These are phyloP conservation scores for Metschnikowia lachancei DNA, from an alignment of 805 yeast species.

Conservation along the genomic window DNA sequence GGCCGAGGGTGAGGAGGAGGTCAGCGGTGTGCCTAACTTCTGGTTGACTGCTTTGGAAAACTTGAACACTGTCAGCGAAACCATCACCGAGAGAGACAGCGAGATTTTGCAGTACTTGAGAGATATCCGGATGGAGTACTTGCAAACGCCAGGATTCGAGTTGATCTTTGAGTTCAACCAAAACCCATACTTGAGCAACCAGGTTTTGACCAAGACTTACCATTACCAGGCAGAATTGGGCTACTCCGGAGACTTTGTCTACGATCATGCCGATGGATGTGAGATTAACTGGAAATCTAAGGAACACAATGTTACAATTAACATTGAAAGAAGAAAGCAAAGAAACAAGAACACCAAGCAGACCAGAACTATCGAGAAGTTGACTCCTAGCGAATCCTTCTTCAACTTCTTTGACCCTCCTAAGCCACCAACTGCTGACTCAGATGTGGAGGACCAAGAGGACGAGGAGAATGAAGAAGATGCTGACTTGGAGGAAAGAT, in stretches of 20 bases:
- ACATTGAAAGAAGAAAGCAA: constrained; percentile 92
- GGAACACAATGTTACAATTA: constrained; percentile 79
- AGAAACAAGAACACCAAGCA: constrained; percentile 95
- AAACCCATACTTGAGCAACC: constrained; percentile 77
- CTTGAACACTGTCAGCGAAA: constrained; percentile 73
- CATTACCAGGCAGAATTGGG: constrained; percentile 93
- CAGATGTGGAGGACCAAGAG: constrained; percentile 50
- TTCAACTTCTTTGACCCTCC: constrained; percentile 97
- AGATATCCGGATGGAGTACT: constrained; percentile 76
- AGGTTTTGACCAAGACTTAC: constrained; percentile 75
- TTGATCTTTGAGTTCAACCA: constrained; percentile 75
- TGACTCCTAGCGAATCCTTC: constrained; percentile 91
- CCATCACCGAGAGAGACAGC: constrained; percentile 85
- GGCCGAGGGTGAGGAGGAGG: constrained; percentile 40
- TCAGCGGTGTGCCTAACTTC: constrained; percentile 84
- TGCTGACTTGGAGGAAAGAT: constrained; percentile 73
- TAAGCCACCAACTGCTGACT: constrained; percentile 58
- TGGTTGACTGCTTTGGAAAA: constrained; percentile 96
- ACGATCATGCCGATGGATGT: constrained; percentile 93
- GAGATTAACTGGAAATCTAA: constrained; percentile 80
- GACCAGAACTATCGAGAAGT: constrained; percentile 91
- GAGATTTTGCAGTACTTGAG: constrained; percentile 69
- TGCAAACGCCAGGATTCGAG: constrained; percentile 83
- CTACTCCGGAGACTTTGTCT: constrained; percentile 92
- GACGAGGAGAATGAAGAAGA: constrained; percentile 60